Evolutionary conservation across 306 rosid genomes (phyloP).

Genomic region (Boehmeria nivea): DNA sequence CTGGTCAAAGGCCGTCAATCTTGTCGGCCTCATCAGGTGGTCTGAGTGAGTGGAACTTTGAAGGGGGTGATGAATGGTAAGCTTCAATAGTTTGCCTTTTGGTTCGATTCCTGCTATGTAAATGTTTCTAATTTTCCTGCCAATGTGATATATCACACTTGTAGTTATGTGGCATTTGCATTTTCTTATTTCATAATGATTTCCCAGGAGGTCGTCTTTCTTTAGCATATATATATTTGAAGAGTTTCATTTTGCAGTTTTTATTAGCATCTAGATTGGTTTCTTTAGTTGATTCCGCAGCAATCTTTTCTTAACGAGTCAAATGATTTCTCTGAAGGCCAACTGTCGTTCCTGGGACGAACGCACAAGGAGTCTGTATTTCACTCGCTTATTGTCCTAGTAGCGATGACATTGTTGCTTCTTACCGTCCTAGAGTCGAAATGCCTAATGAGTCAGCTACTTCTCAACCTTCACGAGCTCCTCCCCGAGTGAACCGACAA

Average conservation of each 20-base stretch:
- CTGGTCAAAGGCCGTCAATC: slow-evolving; percentile 36
- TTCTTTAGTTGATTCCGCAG: not conserved
- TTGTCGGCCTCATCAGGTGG: slow-evolving; percentile 85
- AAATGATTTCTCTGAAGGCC: slow-evolving; percentile 50
- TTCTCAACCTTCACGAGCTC: slow-evolving; percentile 45
- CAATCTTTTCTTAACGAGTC: slow-evolving; percentile 25
- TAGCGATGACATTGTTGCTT: slow-evolving; percentile 61
- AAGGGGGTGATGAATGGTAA: slow-evolving; percentile 59
- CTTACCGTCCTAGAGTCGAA: slow-evolving; percentile 80
- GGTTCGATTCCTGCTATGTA: not conserved
- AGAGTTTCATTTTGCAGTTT: not conserved
- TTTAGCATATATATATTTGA: not conserved
- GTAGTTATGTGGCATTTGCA: no score
- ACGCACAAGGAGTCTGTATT: slow-evolving; percentile 76
- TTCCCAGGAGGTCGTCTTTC: not conserved
- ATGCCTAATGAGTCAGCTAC: slow-evolving; percentile 22
- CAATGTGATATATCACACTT: not conserved
- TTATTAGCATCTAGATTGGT: not conserved
- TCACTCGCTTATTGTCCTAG: slow-evolving; percentile 74
- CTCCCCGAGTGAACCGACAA: slow-evolving; percentile 40
- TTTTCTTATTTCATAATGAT: no score
- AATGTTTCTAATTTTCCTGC: not conserved
- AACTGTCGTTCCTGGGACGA: slow-evolving; percentile 53
- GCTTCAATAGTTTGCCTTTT: slow-evolving; percentile 14
- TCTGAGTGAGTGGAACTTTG: slow-evolving; percentile 67